Percentiles rank a stretch among this genome's conserved stretches.
These are phyloP conservation scores for Taphrina wiesneri DNA, from an alignment of 1,139 yeast genomes.

Conservation along the genomic window DNA sequence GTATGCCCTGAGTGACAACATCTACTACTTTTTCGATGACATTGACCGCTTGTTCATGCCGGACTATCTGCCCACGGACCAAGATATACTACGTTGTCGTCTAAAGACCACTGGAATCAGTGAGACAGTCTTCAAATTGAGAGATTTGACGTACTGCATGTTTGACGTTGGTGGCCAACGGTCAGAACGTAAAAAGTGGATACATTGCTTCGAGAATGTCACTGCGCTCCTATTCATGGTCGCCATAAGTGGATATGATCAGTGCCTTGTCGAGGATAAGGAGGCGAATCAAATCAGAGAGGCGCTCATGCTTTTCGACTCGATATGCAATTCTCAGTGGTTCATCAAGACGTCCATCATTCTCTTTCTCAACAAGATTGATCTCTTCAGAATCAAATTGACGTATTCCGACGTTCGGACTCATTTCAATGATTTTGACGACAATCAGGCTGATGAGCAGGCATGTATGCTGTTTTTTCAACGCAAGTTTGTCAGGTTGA, in stretches of 20 bases:
- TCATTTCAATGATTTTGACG: conserved; percentile 64
- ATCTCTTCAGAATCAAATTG: conserved; percentile 72
- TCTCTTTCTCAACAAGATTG: conserved; percentile 83
- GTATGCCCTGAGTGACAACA: conserved; percentile 84
- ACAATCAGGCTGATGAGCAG: conserved; percentile 54
- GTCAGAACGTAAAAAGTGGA: conserved; percentile 92
- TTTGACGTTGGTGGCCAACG: conserved; percentile 98
- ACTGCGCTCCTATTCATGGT: conserved; percentile 88
- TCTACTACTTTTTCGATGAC: conserved; percentile 53
- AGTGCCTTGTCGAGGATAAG: conserved; percentile 84
- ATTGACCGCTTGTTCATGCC: conserved; percentile 52
- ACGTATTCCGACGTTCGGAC: conserved; percentile 60
- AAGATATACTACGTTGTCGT: conserved; percentile 83
- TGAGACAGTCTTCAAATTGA: conserved; percentile 77
- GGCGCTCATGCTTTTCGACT: conserved; percentile 77
- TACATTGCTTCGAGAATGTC: conserved; percentile 90
- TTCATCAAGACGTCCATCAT: conserved; percentile 84
- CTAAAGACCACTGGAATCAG: conserved; percentile 95
- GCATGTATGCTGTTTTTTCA: conserved; percentile 70
- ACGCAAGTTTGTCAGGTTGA: conserved; percentile 59
- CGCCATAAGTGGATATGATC: conserved; percentile 91
- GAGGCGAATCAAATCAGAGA: conserved; percentile 89
- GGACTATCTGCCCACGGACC: conserved; percentile 69
- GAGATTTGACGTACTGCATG: conserved; percentile 55
- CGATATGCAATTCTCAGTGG: conserved; percentile 83